Evolutionary conservation across 371 early-diverging fungal genomes (phyloP).

Genomic region (Actinomucor elegans): DNA sequence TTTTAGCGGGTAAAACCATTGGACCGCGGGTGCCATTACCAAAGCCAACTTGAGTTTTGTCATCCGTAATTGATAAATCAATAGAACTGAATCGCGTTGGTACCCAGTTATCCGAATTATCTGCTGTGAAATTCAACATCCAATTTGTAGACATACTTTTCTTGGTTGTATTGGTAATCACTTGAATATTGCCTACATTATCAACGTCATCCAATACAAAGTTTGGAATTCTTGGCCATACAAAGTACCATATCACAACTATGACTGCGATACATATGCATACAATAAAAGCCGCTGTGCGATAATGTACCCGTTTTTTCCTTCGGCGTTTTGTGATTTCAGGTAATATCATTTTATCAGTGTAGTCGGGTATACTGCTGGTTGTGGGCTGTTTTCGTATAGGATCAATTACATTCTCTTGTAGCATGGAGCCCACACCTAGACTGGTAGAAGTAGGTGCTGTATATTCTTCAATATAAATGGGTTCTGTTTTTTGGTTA

Average conservation of each 20-base stretch:
- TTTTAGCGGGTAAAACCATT: constrained; percentile 5
- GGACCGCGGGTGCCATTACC: constrained; percentile 11
- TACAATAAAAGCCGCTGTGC: constrained; percentile 1
- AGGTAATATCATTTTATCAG: constrained; percentile 5
- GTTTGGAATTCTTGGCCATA: constrained; percentile 36
- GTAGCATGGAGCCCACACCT: constrained; percentile 30
- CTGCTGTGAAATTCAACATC: constrained; percentile 26
- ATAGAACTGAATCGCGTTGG: constrained; percentile 24
- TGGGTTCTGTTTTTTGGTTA: constrained; percentile 23
- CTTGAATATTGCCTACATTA: constrained; percentile 9
- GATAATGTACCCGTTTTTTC: constrained; percentile 6
- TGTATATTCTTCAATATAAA: constrained; percentile 36
- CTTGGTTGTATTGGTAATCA: constrained; percentile 15
- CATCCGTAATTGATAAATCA: constrained; percentile 18
- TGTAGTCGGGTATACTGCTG: neutral
- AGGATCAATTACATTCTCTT: constrained; percentile 15
- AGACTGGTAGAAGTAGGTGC: constrained; percentile 12
- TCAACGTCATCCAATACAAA: constrained; percentile 18
- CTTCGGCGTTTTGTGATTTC: constrained; percentile 12
- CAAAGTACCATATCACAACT: constrained; percentile 34
- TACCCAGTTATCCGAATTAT: constrained; percentile 33
- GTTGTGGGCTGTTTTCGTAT: neutral
- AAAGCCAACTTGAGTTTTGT: constrained; percentile 11
- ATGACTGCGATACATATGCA: constrained; percentile 4
- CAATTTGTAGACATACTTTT: constrained; percentile 23